Conservation (phyloP, 2,329 filamentous ascomycete genomes). For the Neocucurbitaria cava region DNA sequence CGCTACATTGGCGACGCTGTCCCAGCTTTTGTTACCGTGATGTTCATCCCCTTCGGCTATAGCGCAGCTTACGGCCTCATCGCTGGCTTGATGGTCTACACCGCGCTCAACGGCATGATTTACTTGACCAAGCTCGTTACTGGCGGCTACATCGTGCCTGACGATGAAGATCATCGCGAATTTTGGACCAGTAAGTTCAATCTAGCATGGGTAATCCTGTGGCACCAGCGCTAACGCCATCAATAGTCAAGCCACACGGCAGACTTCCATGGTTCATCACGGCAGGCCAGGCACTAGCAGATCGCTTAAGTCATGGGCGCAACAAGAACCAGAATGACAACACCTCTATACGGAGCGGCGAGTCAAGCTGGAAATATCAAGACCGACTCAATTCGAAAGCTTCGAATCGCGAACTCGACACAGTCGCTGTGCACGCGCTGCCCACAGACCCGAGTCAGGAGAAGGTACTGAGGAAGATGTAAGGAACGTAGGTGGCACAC, state of each 20-base stretch:
- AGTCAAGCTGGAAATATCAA: constrained; percentile 31
- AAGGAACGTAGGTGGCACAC: constrained; percentile 4
- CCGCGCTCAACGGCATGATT: constrained; percentile 73
- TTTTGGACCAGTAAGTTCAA: constrained; percentile 74
- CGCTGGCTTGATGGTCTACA: constrained; percentile 77
- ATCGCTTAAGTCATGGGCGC: constrained; percentile 24
- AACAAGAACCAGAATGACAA: constrained; percentile 20
- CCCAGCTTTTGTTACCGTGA: constrained; percentile 82
- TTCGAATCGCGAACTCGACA: constrained; percentile 39
- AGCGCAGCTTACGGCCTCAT: constrained; percentile 88
- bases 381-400: constrained; percentile 35
- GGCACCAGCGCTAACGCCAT: constrained; percentile 17
- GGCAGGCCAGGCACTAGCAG: constrained; percentile 31
- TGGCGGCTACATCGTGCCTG: constrained; percentile 73
- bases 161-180: constrained; percentile 77
- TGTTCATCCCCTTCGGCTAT: constrained; percentile 88
- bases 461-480: constrained; percentile 35
- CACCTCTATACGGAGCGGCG: constrained; percentile 33
- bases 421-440: constrained; percentile 30
- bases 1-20: constrained; percentile 82
- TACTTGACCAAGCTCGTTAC: constrained; percentile 72
- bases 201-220: not conserved
- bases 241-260: constrained; percentile 41
- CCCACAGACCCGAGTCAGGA: constrained; percentile 35
- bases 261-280: constrained; percentile 44